Evolutionary conservation across 2,329 filamentous ascomycete species (phyloP), one percentile per base, ranked within the genome.

Genomic region (Aotearoamyces nothofagi): DNA sequence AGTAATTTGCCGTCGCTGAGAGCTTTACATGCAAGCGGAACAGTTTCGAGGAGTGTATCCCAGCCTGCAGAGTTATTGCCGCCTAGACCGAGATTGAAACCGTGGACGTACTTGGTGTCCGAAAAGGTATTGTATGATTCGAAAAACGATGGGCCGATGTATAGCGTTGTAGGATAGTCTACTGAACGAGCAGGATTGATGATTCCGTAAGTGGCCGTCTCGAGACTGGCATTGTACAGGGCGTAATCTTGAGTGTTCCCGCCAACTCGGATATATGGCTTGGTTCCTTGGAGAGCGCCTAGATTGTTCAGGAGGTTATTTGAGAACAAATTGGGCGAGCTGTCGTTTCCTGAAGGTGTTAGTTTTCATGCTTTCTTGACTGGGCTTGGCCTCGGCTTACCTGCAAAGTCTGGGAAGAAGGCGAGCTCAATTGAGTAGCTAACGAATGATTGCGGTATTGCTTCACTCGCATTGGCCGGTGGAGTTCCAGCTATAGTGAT

Each of bases 191-290:
- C 44, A 1, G 56, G 54, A 31, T 70, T 55, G 29, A 63, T 52
- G 2, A 58, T 67, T 16, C 69, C 69, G 27, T 69, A 57, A 7
- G 64, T 52, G 5, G 63, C 63, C 5, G 54, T 51, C 1, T 55
- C 44, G 5, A 71, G 59, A 4, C 57, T 58, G 2, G 58, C 50
- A 37, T 75, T 60, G 47, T 69, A 76, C 20, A 76, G 54, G 4
- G 68, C 67, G 37, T 66, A 72, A 50, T 77, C 70, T 48, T 77
- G 71, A 0, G 71, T 75, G 40, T 75, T 77, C n/a, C 71, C 72
- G 3, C 72, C 70, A 2, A 77, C 68, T 10, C 71, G 57, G 31
- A 77, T 64, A 39, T 67, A 58, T 2, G 71, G 71, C 36, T 69
- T 71, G 5, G 55, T 57, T 6, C 69, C 69, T 9, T 55, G 56